These are phyloP conservation scores for thale cress (Arabidopsis thaliana) DNA, from an alignment of 345 rosid species.

Conservation along the genomic window TAIR10.1 NC_003074.8:2287001-2287500, in stretches of 20 bases:
- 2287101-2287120: slow-evolving; percentile 66
- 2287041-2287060: slow-evolving; percentile 79
- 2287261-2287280: slow-evolving; percentile 14
- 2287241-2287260: background rate
- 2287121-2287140: slow-evolving; percentile 78
- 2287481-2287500: background rate
- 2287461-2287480: slow-evolving; percentile 10
- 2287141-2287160: slow-evolving; percentile 78
- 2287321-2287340: background rate
- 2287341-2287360: background rate
- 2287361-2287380: slow-evolving; percentile 6
- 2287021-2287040: slow-evolving; percentile 84
- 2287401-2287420: slow-evolving; percentile 1
- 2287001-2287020: slow-evolving; percentile 86
- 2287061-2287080: slow-evolving; percentile 85
- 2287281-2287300: slow-evolving; percentile 2
- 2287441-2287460: background rate
- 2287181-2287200: slow-evolving; percentile 20
- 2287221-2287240: slow-evolving; percentile 22
- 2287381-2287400: background rate
- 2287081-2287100: slow-evolving; percentile 81
- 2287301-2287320: slow-evolving; percentile 20
- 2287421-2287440: background rate
- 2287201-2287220: slow-evolving; percentile 28
- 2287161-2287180: background rate